A percentile compares a stretch with the other conserved stretches of the same genome.
Evolutionary conservation across 1,284 basidiomycete genomes (phyloP).

Genomic region (Ceratobasidium sp.): DNA sequence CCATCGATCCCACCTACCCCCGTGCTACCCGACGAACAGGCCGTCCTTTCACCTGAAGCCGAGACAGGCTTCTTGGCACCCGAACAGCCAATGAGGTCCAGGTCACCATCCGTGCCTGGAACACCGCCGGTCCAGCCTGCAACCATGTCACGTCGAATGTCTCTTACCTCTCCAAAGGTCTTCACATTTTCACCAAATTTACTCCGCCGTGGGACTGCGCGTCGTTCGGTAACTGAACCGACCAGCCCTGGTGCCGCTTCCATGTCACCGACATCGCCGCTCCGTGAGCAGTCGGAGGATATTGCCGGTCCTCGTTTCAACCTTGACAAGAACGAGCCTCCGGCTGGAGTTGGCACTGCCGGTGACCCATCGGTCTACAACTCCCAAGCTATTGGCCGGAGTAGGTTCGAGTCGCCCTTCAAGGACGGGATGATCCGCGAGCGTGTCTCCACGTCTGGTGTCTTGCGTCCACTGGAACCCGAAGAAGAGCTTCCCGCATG

Average conservation of each 20-base stretch:
- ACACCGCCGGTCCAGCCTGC: neutral
- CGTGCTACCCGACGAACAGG: conserved; percentile 14
- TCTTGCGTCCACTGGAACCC: conserved; percentile 79
- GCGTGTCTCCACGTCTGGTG: conserved; percentile 79
- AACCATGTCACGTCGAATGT: conserved; percentile 2
- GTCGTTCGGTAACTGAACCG: neutral
- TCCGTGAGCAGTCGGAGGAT: conserved; percentile 48
- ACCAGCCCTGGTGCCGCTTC: neutral
- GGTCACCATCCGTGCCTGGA: neutral
- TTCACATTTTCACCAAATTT: conserved; percentile 18
- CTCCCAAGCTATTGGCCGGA: conserved; percentile 56
- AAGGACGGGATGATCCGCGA: conserved; percentile 79
- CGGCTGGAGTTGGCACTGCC: conserved; percentile 56
- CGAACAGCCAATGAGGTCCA: neutral
- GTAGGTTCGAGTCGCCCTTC: conserved; percentile 41
- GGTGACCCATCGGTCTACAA: conserved; percentile 70
- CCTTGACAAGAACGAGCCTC: conserved; percentile 42
- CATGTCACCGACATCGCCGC: conserved; percentile 9
- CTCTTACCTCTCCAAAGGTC: conserved; percentile 12
- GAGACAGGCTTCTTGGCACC: conserved; percentile 3
- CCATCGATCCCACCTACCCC: conserved; percentile 37
- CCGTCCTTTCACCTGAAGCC: conserved; percentile 3
- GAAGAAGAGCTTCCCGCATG: conserved; percentile 70
- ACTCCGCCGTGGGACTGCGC: conserved; percentile 8
- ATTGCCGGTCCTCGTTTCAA: conserved; percentile 59